Percentiles rank a stretch among this genome's conserved stretches.
Conservation (phyloP, 2,329 filamentous ascomycete species). For the Neofusicoccum parvum region DNA sequence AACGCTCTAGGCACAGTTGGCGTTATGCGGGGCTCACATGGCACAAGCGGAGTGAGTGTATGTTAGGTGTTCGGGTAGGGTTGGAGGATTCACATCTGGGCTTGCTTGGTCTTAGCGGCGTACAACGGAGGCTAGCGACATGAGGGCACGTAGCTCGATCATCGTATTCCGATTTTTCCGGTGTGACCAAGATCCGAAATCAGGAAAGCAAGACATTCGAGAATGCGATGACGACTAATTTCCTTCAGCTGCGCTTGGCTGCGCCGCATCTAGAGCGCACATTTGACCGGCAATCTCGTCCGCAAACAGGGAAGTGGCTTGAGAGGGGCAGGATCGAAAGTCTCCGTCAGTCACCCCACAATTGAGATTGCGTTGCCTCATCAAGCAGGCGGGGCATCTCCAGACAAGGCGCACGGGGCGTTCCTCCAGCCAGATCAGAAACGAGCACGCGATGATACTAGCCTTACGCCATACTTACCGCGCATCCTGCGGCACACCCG, state of each 20-base stretch:
- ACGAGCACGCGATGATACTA: slow-evolving; percentile 6
- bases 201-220: slow-evolving; percentile 1
- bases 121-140: not conserved
- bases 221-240: not conserved
- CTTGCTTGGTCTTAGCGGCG: not conserved
- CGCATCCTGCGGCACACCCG: not conserved
- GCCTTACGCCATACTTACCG: slow-evolving; percentile 19
- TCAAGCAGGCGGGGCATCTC: not conserved
- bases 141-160: slow-evolving; percentile 1
- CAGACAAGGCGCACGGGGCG: not conserved
- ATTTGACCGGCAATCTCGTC: not conserved
- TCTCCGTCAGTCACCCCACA: slow-evolving; percentile 1
- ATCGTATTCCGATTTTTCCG: slow-evolving; percentile 3
- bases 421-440: not conserved
- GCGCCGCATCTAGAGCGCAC: not conserved
- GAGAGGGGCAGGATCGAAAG: not conserved
- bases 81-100: not conserved
- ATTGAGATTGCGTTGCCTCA: not conserved
- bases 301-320: not conserved
- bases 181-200: not conserved
- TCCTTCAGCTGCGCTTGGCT: not conserved
- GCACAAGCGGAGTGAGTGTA: not conserved
- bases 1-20: not conserved
- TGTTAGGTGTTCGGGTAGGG: slow-evolving; percentile 1
- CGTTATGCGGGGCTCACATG: slow-evolving; percentile 9